Base-by-base conservation (phyloP, 345 rosid species). In the Firmiana major region DNA sequence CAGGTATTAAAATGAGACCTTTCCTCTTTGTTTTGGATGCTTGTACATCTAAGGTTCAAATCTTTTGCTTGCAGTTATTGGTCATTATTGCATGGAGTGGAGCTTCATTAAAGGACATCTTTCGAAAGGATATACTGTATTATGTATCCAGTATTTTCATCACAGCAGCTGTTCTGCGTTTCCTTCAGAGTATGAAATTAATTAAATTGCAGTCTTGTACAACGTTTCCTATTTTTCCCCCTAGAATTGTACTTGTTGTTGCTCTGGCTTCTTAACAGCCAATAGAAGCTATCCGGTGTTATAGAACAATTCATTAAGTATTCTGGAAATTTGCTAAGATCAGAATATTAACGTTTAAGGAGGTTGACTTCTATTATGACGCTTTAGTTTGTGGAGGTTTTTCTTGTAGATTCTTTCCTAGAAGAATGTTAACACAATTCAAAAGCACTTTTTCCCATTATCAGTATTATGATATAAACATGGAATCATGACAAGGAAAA, bases 101-200 rank as follows among this genome's bases (percentile, higher is more conserved):
- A 80, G 88, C 86, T 74, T 82, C 89, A 64, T 67, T 89, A 59
- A 69, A 34, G 77, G 90, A 91, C 63, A 87, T 96, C 57, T 79
- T 91, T 62, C 88, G 80, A 51, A 90, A 84, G 81, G 87, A 91
- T 83, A 83, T 88, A 75, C 82, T 96, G 76, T 96, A 89, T 88
- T 42, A 86, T 71, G 77, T 96, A 53, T 93, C 99, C 66, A 93
- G 97, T 75, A 85, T 92, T 83, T 96, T 96, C 84, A 91, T 96
- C n/a, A 96, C 99, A 55, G 98, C 98, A 59, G 97, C 99, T 57
- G 62, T 89, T 80, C 91, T 96, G 78, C 98, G 99, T 60, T 81
- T 93, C 69, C 86, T 96, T 71, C 98, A 93, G 79, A 89, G 99
- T 96, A 91, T 78, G 87, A 17, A 42, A 58, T 74, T 76, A 46